These are phyloP conservation scores for Aeminium ludgeri DNA, from an alignment of 495 filamentous ascomycete genomes.

Conservation along the genomic window DNA sequence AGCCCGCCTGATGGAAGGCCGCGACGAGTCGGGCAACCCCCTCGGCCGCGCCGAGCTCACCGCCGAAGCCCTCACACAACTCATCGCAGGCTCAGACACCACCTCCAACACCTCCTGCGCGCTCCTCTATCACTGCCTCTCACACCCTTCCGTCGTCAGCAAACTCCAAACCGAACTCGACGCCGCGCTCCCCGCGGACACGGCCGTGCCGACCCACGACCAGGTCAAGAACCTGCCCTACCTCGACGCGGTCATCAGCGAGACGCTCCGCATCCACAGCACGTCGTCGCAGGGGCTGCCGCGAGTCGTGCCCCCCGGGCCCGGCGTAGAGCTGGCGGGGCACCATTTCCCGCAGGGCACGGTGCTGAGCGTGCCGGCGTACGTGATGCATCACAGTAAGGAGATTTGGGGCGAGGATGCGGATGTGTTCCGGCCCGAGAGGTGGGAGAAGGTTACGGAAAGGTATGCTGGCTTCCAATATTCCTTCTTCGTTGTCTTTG, in stretches of 20 bases:
- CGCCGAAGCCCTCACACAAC: slow-evolving; percentile 74
- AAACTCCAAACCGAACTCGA: slow-evolving; percentile 63
- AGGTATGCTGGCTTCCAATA: slow-evolving; percentile 8
- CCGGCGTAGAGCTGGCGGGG: slow-evolving; percentile 36
- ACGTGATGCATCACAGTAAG: slow-evolving; percentile 69
- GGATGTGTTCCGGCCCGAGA: slow-evolving; percentile 58
- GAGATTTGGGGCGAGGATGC: slow-evolving; percentile 76
- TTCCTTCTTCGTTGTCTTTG: slow-evolving; percentile 8
- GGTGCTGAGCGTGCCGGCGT: slow-evolving; percentile 69
- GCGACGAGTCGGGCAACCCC: slow-evolving; percentile 57
- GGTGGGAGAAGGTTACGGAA: slow-evolving; percentile 41
- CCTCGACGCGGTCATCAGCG: slow-evolving; percentile 64
- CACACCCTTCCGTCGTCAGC: slow-evolving; percentile 51
- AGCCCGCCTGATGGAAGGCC: slow-evolving; percentile 69
- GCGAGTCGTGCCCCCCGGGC: slow-evolving; percentile 50
- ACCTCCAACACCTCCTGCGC: slow-evolving; percentile 83
- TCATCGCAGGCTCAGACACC: slow-evolving; percentile 83
- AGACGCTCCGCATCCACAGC: slow-evolving; percentile 78
- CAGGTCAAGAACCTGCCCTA: slow-evolving; percentile 61
- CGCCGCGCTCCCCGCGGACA: slow-evolving; percentile 40
- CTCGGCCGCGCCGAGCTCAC: slow-evolving; percentile 66
- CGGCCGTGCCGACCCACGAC: slow-evolving; percentile 52
- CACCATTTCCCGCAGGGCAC: slow-evolving; percentile 58
- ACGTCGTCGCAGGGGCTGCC: slow-evolving; percentile 82
- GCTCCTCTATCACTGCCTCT: slow-evolving; percentile 57